A percentile compares a stretch with the other conserved stretches of the same genome.
These are phyloP conservation scores for Dryadomyces sulphureus DNA, from an alignment of 2,329 filamentous ascomycete species.

Conservation along the genomic window DNA sequence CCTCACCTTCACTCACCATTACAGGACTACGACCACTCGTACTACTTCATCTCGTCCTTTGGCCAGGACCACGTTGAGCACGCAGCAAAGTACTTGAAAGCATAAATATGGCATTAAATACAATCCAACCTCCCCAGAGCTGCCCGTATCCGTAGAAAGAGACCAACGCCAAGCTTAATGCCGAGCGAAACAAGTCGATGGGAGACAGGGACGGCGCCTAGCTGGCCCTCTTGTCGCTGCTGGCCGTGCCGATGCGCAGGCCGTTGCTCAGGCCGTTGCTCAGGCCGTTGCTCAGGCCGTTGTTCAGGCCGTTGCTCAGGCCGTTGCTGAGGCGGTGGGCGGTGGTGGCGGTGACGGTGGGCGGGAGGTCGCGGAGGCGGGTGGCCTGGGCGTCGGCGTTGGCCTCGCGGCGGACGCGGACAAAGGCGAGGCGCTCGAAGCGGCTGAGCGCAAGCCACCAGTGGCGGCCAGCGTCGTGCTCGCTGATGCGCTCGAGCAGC, in stretches of 20 bases:
- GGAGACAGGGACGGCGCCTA: slow-evolving; percentile 15
- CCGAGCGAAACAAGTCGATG: no score
- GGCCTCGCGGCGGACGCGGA: slow-evolving; percentile 56
- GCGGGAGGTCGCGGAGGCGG: slow-evolving; percentile 24
- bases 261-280: no score
- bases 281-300: not conserved
- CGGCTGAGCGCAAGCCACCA: slow-evolving; percentile 80
- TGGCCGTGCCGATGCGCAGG: not conserved
- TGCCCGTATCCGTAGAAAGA: no score
- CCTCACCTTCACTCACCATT: not conserved
- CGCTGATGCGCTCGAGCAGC: slow-evolving; percentile 65
- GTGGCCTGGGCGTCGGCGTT: slow-evolving; percentile 36
- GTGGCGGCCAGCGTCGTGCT: slow-evolving; percentile 81
- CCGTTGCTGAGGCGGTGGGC: not conserved
- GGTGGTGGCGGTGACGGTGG: slow-evolving; percentile 8
- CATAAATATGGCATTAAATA: no score
- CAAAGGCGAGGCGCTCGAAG: slow-evolving; percentile 78
- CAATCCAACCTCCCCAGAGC: not conserved
- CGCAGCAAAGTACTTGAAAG: slow-evolving; percentile 64
- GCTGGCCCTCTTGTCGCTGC: slow-evolving; percentile 31
- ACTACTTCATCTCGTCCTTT: slow-evolving; percentile 91
- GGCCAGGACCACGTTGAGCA: slow-evolving; percentile 81
- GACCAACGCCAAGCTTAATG: no score
- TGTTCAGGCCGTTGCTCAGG: no score
- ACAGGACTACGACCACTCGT: slow-evolving; percentile 91